phyloP scores from a whole-genome alignment of 106 monocot species.

The Allium fistulosum region DNA sequence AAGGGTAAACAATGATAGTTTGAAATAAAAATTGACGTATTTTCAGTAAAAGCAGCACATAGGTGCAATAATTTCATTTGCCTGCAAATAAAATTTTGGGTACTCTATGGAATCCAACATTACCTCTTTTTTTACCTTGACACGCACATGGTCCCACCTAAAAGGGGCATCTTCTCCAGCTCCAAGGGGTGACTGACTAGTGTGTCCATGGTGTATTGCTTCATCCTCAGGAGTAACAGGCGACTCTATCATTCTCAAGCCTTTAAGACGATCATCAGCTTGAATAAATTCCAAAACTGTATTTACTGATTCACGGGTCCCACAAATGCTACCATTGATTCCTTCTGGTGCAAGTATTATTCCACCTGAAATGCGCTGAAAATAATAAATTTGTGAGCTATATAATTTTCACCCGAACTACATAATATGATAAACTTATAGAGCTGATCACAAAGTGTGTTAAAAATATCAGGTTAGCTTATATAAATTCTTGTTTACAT shows the following conservation, averaged over 20 bases:
- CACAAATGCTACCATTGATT: slow-evolving; percentile 96
- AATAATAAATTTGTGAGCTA: slow-evolving; percentile 59
- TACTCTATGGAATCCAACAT: not conserved
- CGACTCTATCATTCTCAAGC: slow-evolving; percentile 73
- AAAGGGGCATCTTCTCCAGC: slow-evolving; percentile 99
- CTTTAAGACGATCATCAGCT: slow-evolving; percentile 60
- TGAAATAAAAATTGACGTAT: too few relatives aligned
- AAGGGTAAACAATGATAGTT: too few relatives aligned
- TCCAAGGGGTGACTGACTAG: slow-evolving; percentile 76
- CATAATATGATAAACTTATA: too few relatives aligned
- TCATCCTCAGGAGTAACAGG: slow-evolving; percentile 93
- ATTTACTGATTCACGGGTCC: slow-evolving; percentile 65
- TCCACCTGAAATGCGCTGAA: slow-evolving; percentile 97
- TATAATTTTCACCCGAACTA: not conserved
- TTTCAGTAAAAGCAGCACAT: too few relatives aligned
- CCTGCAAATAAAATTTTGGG: not conserved
- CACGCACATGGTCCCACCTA: slow-evolving; percentile 97
- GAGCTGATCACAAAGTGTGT: too few relatives aligned
- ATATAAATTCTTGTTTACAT: too few relatives aligned
- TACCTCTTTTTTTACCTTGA: slow-evolving; percentile 97
- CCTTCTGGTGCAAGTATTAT: slow-evolving; percentile 98
- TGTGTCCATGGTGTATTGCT: slow-evolving; percentile 96
- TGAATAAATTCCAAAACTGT: slow-evolving; percentile 78
- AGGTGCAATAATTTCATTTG: not conserved
- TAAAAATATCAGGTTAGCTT: too few relatives aligned